Evolutionary conservation across 2,329 filamentous ascomycete genomes (phyloP).

Genomic region (Ophiostoma quercus): DNA sequence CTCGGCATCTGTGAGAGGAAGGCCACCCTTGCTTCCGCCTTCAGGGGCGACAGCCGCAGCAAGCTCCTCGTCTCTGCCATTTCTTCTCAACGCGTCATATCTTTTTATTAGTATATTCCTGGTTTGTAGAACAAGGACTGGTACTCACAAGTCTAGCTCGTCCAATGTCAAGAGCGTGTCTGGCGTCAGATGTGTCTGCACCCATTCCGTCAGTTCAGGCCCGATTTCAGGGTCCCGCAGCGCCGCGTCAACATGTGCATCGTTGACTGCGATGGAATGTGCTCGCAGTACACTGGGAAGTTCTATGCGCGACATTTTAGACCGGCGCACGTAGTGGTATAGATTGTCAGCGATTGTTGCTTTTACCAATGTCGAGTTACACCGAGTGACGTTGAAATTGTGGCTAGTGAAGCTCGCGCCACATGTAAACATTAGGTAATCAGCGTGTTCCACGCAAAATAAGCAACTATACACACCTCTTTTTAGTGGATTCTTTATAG

Average conservation of each 20-base stretch:
- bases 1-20: conserved; percentile 54
- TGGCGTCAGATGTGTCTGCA: conserved; percentile 42
- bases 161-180: conserved; percentile 52
- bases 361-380: background rate
- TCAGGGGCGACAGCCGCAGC: conserved; percentile 31
- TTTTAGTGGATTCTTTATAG: background rate
- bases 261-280: conserved; percentile 19
- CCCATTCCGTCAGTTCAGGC: conserved; percentile 44
- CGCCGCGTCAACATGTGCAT: conserved; percentile 33
- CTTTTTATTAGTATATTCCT: conserved; percentile 41
- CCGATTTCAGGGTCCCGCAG: conserved; percentile 37
- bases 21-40: conserved; percentile 30
- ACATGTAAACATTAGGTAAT: conserved; percentile 13
- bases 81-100: conserved; percentile 45
- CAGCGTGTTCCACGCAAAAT: background rate
- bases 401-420: conserved; percentile 6
- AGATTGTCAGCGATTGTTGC: background rate
- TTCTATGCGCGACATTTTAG: conserved; percentile 1
- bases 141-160: conserved; percentile 50
- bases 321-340: background rate
- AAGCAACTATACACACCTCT: background rate
- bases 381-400: background rate
- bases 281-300: conserved; percentile 23
- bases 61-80: conserved; percentile 45
- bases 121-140: background rate